A percentile compares a stretch with the other conserved stretches of the same genome.
Conservation (phyloP, 176 grass and related monocot species). For the Aegilops umbellulata region DNA sequence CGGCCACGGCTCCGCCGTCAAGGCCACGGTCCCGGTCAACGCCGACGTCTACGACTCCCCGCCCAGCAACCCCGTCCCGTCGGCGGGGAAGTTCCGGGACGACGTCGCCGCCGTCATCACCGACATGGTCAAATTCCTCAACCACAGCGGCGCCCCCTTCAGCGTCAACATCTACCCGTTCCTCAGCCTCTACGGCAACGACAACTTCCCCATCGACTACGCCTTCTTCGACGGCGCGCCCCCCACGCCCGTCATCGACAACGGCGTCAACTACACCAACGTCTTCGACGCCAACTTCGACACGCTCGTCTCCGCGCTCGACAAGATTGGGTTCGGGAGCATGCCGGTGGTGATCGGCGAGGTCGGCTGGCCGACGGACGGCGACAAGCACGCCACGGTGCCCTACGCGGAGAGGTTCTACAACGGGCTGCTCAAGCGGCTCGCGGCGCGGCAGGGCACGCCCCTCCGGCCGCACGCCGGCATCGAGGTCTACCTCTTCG, state of each 20-base stretch:
- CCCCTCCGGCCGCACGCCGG: conserved; percentile 37
- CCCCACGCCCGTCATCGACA: conserved; percentile 44
- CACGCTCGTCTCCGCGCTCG: conserved; percentile 49
- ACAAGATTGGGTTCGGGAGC: conserved; percentile 32
- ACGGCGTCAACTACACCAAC: conserved; percentile 44
- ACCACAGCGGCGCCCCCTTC: conserved; percentile 49
- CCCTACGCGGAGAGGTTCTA: conserved; percentile 61
- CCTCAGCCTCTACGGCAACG: conserved; percentile 61
- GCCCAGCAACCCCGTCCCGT: conserved; percentile 49
- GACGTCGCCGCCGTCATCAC: conserved; percentile 46
- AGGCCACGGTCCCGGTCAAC: conserved; percentile 71
- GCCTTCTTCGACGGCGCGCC: conserved; percentile 66
- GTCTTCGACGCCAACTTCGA: conserved; percentile 66
- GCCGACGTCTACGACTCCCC: conserved; percentile 83
- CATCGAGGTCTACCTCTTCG: conserved; percentile 62
- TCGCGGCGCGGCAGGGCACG: conserved; percentile 44
- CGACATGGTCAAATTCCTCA: conserved; percentile 50
- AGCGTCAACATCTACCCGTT: conserved; percentile 81
- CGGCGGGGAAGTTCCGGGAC: conserved; percentile 54
- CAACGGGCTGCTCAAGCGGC: conserved; percentile 48
- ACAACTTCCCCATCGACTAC: conserved; percentile 64
- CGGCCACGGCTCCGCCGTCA: conserved; percentile 33
- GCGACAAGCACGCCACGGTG: conserved; percentile 50
- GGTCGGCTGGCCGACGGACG: conserved; percentile 80
- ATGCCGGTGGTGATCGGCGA: conserved; percentile 65